A percentile compares a stretch with the other conserved stretches of the same genome.
Conservation (phyloP, 768 basidiomycete genomes). For the Mycena alexandri region DNA sequence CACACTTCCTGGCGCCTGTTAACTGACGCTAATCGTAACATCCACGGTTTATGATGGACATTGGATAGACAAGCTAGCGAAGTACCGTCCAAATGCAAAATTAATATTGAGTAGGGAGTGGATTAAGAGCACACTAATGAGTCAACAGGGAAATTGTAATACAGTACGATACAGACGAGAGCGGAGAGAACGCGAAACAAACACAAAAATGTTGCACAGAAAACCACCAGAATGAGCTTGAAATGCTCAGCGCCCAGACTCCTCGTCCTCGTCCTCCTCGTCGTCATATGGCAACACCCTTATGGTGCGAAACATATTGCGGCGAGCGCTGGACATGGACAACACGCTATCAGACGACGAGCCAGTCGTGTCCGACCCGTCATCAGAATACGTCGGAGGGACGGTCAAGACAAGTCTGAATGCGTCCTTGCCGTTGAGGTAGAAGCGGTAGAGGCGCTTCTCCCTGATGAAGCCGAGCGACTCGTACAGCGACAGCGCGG, state of each 20-base stretch:
- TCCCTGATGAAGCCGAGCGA: conserved; percentile 95
- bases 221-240: neutral
- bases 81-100: conserved; percentile 7
- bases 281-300: conserved; percentile 61
- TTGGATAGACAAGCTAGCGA: too few relatives aligned
- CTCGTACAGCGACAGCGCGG: conserved; percentile 91
- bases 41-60: too few relatives aligned
- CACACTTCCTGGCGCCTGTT: too few relatives aligned
- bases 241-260: conserved; percentile 49
- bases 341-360: conserved; percentile 42
- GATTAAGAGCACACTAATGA: conserved; percentile 7
- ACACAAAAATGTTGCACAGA: neutral
- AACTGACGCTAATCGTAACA: too few relatives aligned
- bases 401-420: conserved; percentile 83
- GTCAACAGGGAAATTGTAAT: conserved; percentile 2
- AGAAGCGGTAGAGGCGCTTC: conserved; percentile 94
- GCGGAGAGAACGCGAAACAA: neutral
- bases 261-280: conserved; percentile 54
- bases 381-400: conserved; percentile 55
- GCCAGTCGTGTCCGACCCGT: conserved; percentile 47
- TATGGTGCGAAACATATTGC: conserved; percentile 55
- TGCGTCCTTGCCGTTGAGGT: conserved; percentile 97
- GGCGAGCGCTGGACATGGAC: conserved; percentile 40
- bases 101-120: conserved; percentile 25
- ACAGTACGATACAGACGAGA: conserved; percentile 16